phyloP scores from a whole-genome alignment of 768 basidiomycete species.

The Lyophyllum decastes region DNA sequence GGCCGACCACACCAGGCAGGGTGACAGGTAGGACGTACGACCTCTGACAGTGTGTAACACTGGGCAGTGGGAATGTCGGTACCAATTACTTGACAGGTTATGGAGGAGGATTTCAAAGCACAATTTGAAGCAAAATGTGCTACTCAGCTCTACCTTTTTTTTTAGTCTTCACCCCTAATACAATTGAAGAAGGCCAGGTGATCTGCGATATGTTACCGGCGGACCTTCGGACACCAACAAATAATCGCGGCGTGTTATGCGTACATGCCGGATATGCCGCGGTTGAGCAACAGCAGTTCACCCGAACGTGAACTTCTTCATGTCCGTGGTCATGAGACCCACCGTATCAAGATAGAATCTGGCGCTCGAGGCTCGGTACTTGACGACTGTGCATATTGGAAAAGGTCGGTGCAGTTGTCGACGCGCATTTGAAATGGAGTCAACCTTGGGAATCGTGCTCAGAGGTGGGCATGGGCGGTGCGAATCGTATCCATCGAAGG shows the following conservation, averaged over 20 bases:
- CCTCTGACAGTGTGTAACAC: neutral
- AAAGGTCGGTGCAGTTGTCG: neutral
- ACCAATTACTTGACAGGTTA: neutral
- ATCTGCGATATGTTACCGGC: constrained; percentile 10
- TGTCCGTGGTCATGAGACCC: neutral
- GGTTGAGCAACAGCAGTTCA: neutral
- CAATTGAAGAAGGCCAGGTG: neutral
- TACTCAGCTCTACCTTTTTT: neutral
- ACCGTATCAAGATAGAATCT: neutral
- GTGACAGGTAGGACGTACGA: neutral
- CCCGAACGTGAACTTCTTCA: neutral
- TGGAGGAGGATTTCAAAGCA: neutral
- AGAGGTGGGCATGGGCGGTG: neutral
- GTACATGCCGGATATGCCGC: neutral
- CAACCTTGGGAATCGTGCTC: neutral
- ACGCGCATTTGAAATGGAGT: neutral
- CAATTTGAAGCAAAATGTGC: neutral
- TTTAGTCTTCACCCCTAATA: neutral
- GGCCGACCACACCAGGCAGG: neutral
- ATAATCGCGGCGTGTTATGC: neutral
- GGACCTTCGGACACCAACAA: neutral
- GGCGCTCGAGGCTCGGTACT: no score
- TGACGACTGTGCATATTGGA: no score
- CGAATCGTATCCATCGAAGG: neutral
- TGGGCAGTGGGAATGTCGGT: neutral